A percentile compares a stretch with the other conserved stretches of the same genome.
Evolutionary conservation across 2,329 filamentous ascomycete genomes (phyloP).

Genomic region (Fusarium redolens): DNA sequence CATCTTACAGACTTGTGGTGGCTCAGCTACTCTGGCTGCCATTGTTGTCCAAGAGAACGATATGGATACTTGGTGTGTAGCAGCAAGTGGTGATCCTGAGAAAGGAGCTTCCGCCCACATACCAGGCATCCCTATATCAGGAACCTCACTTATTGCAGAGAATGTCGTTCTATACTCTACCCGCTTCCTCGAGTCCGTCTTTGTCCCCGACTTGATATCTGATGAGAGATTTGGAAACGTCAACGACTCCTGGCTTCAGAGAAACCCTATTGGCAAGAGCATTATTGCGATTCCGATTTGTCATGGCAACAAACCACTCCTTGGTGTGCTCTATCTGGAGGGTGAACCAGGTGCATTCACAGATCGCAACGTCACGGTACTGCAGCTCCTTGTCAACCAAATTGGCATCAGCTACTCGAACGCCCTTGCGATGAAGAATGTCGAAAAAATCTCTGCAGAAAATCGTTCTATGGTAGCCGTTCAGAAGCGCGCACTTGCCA

Average conservation of each 20-base stretch:
- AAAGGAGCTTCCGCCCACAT: constrained; percentile 74
- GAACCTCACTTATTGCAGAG: constrained; percentile 76
- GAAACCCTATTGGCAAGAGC: constrained; percentile 76
- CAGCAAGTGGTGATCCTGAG: constrained; percentile 79
- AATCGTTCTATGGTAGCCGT: constrained; percentile 82
- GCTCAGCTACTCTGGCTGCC: constrained; percentile 75
- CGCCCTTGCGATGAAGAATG: constrained; percentile 73
- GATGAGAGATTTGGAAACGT: constrained; percentile 85
- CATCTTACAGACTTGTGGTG: constrained; percentile 80
- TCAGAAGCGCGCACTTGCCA: constrained; percentile 78
- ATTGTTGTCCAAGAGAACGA: constrained; percentile 79
- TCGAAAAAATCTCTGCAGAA: constrained; percentile 81
- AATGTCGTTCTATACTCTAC: constrained; percentile 83
- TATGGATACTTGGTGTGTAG: constrained; percentile 74
- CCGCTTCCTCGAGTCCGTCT: constrained; percentile 80
- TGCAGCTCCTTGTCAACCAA: constrained; percentile 81
- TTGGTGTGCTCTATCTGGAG: constrained; percentile 82
- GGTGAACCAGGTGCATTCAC: constrained; percentile 81
- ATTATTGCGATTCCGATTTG: constrained; percentile 85
- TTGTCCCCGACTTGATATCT: constrained; percentile 76
- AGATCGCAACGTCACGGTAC: constrained; percentile 74
- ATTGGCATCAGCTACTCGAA: constrained; percentile 79
- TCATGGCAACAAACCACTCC: constrained; percentile 75
- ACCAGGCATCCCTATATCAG: constrained; percentile 71
- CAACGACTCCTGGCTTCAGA: constrained; percentile 73